Percentiles rank a stretch among this genome's conserved stretches.
phyloP scores from a whole-genome alignment of 1,139 yeast species.

The Starmera stellimalicola region DNA sequence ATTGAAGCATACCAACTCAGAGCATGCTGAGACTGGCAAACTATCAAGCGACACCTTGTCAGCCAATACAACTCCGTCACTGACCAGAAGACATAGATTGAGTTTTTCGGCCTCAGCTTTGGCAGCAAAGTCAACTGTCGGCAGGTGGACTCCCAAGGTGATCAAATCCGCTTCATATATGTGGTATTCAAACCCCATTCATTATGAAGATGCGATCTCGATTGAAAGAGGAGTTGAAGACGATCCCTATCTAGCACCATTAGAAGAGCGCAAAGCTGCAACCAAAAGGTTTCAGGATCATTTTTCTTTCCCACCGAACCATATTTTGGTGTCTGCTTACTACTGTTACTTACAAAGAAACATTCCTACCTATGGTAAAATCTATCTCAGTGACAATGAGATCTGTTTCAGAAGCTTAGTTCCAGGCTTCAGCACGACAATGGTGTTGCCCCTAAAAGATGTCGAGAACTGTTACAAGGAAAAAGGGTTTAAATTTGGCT shows the following conservation, averaged over 20 bases:
- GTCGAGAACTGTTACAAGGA: constrained; percentile 61
- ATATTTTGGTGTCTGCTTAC: constrained; percentile 55
- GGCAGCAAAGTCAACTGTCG: constrained; percentile 7
- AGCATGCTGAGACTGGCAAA: not conserved
- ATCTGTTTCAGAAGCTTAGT: constrained; percentile 73
- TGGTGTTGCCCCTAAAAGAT: constrained; percentile 75
- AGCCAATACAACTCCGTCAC: not conserved
- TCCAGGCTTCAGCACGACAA: constrained; percentile 70
- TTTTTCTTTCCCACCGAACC: constrained; percentile 51
- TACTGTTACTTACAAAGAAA: constrained; percentile 62
- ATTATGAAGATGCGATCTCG: constrained; percentile 29
- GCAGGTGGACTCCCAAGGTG: constrained; percentile 21
- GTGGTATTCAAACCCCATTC: constrained; percentile 59
- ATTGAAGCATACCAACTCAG: not conserved
- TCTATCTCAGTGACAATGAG: constrained; percentile 58
- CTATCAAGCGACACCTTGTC: not conserved
- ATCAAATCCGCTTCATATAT: constrained; percentile 37
- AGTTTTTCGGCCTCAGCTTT: not conserved
- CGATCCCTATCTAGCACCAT: constrained; percentile 36
- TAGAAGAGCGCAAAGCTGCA: constrained; percentile 35
- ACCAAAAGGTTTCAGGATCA: constrained; percentile 48
- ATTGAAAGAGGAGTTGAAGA: constrained; percentile 28
- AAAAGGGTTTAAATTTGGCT: constrained; percentile 55
- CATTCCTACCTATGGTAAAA: constrained; percentile 73
- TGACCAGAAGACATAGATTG: not conserved